These are phyloP conservation scores for Phytophthora vignae DNA, from an alignment of 352 stramenopile genomes.

Conservation along the genomic window DNA sequence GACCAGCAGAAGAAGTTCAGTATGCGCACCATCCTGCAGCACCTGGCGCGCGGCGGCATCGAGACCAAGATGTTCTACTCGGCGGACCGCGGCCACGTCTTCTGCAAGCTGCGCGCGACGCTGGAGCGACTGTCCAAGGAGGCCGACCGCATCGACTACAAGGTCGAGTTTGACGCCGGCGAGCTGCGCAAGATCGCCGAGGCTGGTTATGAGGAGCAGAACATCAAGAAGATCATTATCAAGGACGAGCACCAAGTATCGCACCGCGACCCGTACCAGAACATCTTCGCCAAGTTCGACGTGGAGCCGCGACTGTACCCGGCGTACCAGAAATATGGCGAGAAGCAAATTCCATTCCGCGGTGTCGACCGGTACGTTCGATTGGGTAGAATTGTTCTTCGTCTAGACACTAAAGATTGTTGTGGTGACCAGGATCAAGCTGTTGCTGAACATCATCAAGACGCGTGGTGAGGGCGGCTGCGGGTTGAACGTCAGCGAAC, in stretches of 20 bases:
- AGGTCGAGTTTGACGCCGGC: constrained; percentile 72
- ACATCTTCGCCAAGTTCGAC: constrained; percentile 84
- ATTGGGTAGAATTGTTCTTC: not conserved
- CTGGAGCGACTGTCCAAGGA: constrained; percentile 73
- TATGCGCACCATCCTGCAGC: constrained; percentile 77
- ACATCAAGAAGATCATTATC: constrained; percentile 75
- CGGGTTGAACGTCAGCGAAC: constrained; percentile 58
- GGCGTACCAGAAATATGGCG: constrained; percentile 75
- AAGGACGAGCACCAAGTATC: constrained; percentile 57
- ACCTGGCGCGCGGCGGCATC: constrained; percentile 70
- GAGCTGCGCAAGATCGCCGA: constrained; percentile 70
- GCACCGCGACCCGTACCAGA: constrained; percentile 67
- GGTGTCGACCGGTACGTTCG: constrained; percentile 63
- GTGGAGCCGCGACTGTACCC: constrained; percentile 65
- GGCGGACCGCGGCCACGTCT: constrained; percentile 66
- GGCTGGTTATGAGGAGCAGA: constrained; percentile 57
- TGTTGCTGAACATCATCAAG: constrained; percentile 79
- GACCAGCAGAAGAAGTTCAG: constrained; percentile 69
- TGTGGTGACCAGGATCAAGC: constrained; percentile 56
- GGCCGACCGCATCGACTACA: constrained; percentile 81
- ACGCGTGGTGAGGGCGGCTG: constrained; percentile 65
- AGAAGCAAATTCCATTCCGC: constrained; percentile 77
- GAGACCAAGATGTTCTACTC: constrained; percentile 91
- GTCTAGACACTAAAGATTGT: not conserved
- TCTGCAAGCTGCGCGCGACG: constrained; percentile 80